phyloP scores from a whole-genome alignment of 2,329 filamentous ascomycete genomes.

The Parascedosporium putredinis region DNA sequence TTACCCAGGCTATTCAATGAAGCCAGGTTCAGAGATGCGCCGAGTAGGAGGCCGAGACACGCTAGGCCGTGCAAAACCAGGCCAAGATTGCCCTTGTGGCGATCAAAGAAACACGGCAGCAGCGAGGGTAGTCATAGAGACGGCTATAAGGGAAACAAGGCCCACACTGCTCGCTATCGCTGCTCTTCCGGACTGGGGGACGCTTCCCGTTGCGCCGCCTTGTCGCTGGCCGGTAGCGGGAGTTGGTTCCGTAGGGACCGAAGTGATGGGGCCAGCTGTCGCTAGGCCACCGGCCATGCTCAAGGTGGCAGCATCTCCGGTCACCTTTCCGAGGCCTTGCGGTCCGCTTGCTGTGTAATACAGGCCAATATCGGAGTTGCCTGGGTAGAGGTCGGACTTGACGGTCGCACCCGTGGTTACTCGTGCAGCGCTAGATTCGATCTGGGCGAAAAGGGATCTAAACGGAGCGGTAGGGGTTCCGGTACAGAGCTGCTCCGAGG shows the following conservation, averaged over 20 bases:
- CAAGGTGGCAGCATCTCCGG: constrained; percentile 26
- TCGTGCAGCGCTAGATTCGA: constrained; percentile 15
- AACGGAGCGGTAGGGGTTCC: constrained; percentile 27
- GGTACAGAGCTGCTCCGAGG: constrained; percentile 24
- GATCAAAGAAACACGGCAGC: background rate
- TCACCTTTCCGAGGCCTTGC: constrained; percentile 31
- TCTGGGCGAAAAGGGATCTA: constrained; percentile 22
- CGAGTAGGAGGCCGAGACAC: no score
- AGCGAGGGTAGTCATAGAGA: background rate
- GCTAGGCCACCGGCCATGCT: constrained; percentile 12
- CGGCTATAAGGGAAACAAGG: background rate
- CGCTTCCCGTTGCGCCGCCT: background rate
- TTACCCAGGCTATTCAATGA: no score
- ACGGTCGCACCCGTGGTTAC: constrained; percentile 22
- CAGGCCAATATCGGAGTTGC: constrained; percentile 28
- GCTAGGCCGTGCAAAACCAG: no score
- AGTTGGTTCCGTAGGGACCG: background rate
- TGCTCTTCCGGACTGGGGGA: background rate
- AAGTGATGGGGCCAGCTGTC: constrained; percentile 4
- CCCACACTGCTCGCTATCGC: background rate
- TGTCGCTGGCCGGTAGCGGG: background rate
- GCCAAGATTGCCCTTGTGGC: no score
- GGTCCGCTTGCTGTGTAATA: constrained; percentile 29
- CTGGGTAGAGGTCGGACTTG: constrained; percentile 21
- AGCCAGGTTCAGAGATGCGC: no score